Evolutionary conservation across 176 grass and related monocot species (phyloP).

Genomic region (Oropetium thomaeum): DNA sequence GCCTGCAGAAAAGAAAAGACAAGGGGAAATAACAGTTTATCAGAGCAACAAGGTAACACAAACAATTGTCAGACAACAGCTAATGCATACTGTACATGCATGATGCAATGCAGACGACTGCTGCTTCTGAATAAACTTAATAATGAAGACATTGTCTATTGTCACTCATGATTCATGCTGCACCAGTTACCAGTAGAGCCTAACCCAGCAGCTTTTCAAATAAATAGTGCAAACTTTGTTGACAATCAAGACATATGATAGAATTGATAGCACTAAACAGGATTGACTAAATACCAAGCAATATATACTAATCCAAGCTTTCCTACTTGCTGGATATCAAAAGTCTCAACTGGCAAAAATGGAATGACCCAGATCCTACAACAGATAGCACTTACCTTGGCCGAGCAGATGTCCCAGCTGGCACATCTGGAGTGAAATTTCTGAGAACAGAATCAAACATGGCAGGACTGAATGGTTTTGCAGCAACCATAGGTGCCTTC

Average conservation of each 20-base stretch:
- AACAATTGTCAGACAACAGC: not conserved
- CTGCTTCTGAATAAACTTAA: conserved; percentile 1
- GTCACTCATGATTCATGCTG: not conserved
- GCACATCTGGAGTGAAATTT: conserved; percentile 80
- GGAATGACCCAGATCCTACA: not conserved
- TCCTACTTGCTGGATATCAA: conserved; percentile 5
- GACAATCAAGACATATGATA: not conserved
- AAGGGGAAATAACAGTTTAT: not conserved
- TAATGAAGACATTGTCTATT: not conserved
- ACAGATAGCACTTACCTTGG: conserved; percentile 51
- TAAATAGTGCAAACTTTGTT: not conserved
- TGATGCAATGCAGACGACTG: not conserved
- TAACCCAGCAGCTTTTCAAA: not conserved
- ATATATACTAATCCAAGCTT: not conserved
- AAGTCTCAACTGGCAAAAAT: not conserved
- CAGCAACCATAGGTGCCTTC: conserved; percentile 44
- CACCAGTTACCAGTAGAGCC: not conserved
- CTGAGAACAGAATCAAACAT: conserved; percentile 85
- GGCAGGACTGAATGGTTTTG: conserved; percentile 62
- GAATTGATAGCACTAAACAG: not conserved
- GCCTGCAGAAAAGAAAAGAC: conserved; percentile 54
- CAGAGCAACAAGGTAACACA: not conserved
- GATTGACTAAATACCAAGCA: not conserved
- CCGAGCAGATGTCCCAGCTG: conserved; percentile 59
- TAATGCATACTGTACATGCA: not conserved